Percentiles rank a stretch among this genome's conserved stretches.
These are phyloP conservation scores for Colletotrichum karsti DNA, from an alignment of 2,329 filamentous ascomycete genomes.

Conservation along the genomic window DNA sequence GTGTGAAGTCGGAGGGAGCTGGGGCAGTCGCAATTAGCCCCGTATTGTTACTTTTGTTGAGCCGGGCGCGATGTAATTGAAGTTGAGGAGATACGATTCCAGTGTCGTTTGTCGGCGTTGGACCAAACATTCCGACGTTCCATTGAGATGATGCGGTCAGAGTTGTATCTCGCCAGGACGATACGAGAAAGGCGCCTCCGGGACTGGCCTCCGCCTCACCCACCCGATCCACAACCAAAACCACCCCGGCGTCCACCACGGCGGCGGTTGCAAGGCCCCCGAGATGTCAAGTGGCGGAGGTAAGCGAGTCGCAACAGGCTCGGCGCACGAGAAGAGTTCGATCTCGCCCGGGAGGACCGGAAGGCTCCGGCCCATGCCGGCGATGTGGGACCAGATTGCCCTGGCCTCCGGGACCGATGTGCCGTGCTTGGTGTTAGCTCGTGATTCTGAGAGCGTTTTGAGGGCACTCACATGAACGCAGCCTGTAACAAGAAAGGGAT, in stretches of 20 bases:
- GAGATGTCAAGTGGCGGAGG: background rate
- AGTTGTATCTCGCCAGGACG: no score
- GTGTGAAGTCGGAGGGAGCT: background rate
- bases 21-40: background rate
- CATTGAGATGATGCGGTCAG: no score
- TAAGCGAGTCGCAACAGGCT: no score
- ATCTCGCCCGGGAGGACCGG: background rate
- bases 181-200: no score
- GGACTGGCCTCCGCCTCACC: background rate
- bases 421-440: background rate
- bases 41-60: no score
- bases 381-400: background rate
- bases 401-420: background rate
- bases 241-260: background rate
- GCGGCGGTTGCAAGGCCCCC: background rate
- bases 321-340: background rate
- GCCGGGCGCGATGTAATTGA: no score
- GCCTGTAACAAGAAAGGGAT: background rate
- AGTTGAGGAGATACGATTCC: no score
- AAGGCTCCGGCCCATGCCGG: background rate
- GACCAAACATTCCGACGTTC: no score
- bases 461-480: background rate
- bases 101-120: no score
- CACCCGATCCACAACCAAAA: constrained; percentile 8
- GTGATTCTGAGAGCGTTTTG: background rate